Evolutionary conservation across 306 rosid species (phyloP), one percentile per base, ranked within the genome.

Genomic region (Delonix regia): DNA sequence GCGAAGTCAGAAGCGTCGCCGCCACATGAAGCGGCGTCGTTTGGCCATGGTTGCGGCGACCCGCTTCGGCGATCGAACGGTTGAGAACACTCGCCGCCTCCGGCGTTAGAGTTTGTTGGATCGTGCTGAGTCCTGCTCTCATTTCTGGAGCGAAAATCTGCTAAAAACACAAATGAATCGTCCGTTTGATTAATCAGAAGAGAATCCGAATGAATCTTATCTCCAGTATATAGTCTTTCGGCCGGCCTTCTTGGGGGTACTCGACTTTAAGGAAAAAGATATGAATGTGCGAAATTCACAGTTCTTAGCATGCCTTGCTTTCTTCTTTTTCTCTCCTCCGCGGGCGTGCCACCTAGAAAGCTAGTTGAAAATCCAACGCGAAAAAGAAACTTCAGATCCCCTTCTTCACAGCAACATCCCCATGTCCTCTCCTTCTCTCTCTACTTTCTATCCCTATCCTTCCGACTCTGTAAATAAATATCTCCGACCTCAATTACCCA

Each of bases 21-120:
- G 95, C 92, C 74, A 90, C 95, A 53, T 86, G 91, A 7, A 90
- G 89, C 47, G 92, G 95, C 82, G 95, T 90, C 25, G 95, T 88
- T 27, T 90, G 95, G 28, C 88, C 89, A 42, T 90, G 95, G 65
- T 88, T 88, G 21, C 96, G 91, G 15, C 91, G 88, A 9, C 85
- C 88, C 4, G 96, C 91, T 62, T 90, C 93, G 44, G 84, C 87
- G 69, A 90, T 90, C 63, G 90, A 80, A 51, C 85, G 88, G 79
- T 87, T 90, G 75, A 90, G 68, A 14, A 88, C 88, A 61, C 81
- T 87, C 61, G 88, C 90, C 81, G 93, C 93, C 79, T 90, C 96
- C 33, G 90, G 83, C 81, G 93, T 88, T 61, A 88, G 87, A 77
- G 92, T 90, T 72, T 90, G 92, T 77, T 83, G 91, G 85, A 90